phyloP scores from a whole-genome alignment of 129 eudicot genomes.

The Flaveria robusta region DNA sequence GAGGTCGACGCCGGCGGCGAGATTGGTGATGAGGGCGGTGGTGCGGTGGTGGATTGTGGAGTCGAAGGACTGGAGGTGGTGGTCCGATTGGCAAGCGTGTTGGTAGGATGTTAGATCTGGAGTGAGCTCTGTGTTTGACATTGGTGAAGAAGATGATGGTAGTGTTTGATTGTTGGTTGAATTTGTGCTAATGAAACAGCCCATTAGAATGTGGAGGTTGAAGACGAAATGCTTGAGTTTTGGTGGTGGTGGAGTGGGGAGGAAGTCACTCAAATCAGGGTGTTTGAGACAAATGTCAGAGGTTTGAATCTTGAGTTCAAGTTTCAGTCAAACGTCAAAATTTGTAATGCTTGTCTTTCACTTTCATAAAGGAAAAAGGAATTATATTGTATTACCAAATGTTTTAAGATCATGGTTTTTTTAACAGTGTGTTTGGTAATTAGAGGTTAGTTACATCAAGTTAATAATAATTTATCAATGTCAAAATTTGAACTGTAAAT shows the following conservation, averaged over 20 bases:
- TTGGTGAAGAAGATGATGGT: conserved; percentile 26
- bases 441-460: no score
- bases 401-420: no score
- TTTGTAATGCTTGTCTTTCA: not conserved
- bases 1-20: conserved; percentile 58
- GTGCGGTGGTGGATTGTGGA: conserved; percentile 51
- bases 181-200: conserved; percentile 28
- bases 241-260: conserved; percentile 5
- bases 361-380: no score
- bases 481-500: no score
- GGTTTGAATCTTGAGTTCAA: not conserved
- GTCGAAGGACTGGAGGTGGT: conserved; percentile 62
- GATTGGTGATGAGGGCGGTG: conserved; percentile 51
- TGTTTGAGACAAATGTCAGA: not conserved
- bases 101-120: conserved; percentile 68
- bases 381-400: no score
- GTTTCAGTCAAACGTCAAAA: not conserved
- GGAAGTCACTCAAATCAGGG: not conserved
- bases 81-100: conserved; percentile 62
- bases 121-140: conserved; percentile 17
- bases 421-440: no score
- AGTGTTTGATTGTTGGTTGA: conserved; percentile 13
- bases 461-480: no score
- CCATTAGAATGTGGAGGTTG: conserved; percentile 20
- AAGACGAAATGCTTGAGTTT: not conserved